Base-by-base conservation (phyloP, 2,329 filamentous ascomycete genomes). In the Paracoccidioides lutzii region DNA sequence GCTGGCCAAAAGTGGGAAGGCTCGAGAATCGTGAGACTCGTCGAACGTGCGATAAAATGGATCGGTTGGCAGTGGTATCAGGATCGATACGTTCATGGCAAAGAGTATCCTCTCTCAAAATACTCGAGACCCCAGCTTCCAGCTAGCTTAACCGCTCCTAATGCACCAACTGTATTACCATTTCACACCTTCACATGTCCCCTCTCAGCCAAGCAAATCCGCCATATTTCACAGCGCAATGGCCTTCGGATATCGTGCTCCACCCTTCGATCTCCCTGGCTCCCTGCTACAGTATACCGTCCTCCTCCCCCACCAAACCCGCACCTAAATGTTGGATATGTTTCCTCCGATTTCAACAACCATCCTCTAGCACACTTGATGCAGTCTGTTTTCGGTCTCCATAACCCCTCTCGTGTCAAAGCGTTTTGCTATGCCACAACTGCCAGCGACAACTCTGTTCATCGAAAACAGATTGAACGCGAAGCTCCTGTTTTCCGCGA, bases 291-390 rank as follows among this genome's bases (percentile, higher is more conserved):
- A 0, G 87, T 97, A 0, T 95, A 88, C 64, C 81, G 82, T n/a
- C 93, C 93, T 2, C 93, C 93, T 0, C 71, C 81, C 2, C 90
- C 93, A 1, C 93, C 93, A 1, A 78, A 76, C 45, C 90, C 90
- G 0, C 82, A 85, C 61, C 77, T 98, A n/a, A 91, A 89, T 62
- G 83, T 98, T 58, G 93, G 93, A 49, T 98, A 98, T 69, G 84
- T 98, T 41, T 97, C 93, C 3, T 97, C 93, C 0, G 93, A 98
- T 71, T 98, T 98, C 73, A 98, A 98, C 67, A 98, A 98, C 64
- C 93, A 98, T 67, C 93, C 93, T 3, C 75, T 98, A 38, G 93
- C 93, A 30, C 93, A 98, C 73, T 71, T 98, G 55, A 98, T 98
- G 93, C 93, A 98, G 73, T 97, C 93, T 0, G 90, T 97, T 5